Percentiles rank a stretch among this genome's conserved stretches.
These are phyloP conservation scores for Peniophora sp. DNA, from an alignment of 1,284 basidiomycete genomes.

Conservation along the genomic window DNA sequence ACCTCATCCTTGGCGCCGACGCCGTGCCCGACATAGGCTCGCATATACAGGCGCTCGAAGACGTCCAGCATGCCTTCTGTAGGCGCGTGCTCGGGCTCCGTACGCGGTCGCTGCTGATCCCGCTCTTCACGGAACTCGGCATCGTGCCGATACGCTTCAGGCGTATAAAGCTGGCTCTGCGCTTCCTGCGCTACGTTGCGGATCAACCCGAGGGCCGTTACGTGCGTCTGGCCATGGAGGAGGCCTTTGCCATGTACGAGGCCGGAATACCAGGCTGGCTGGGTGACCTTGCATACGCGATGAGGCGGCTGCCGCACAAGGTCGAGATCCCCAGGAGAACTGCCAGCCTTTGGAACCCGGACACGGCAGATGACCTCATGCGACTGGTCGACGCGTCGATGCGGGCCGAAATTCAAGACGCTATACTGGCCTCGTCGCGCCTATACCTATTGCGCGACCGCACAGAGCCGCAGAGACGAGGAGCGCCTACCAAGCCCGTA, in stretches of 20 bases:
- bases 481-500: too few species aligned
- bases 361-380: too few species aligned
- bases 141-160: not conserved
- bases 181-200: not conserved
- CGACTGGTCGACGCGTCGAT: too few species aligned
- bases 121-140: constrained; percentile 18
- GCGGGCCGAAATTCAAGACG: too few species aligned
- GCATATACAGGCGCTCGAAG: constrained; percentile 4
- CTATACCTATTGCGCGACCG: too few species aligned
- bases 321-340: too few species aligned
- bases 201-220: not conserved
- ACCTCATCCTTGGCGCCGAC: constrained; percentile 21
- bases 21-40: constrained; percentile 13
- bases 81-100: constrained; percentile 15
- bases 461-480: too few species aligned
- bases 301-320: too few species aligned
- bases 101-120: constrained; percentile 5
- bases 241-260: not conserved
- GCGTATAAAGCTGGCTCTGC: not conserved
- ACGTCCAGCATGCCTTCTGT: constrained; percentile 14
- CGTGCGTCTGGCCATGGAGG: not conserved
- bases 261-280: not conserved
- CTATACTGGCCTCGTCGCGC: too few species aligned
- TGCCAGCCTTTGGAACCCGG: too few species aligned
- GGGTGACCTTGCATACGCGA: not conserved